A percentile compares a stretch with the other conserved stretches of the same genome.
phyloP scores from a whole-genome alignment of 2,329 filamentous ascomycete genomes.

The Penicillium sp. region DNA sequence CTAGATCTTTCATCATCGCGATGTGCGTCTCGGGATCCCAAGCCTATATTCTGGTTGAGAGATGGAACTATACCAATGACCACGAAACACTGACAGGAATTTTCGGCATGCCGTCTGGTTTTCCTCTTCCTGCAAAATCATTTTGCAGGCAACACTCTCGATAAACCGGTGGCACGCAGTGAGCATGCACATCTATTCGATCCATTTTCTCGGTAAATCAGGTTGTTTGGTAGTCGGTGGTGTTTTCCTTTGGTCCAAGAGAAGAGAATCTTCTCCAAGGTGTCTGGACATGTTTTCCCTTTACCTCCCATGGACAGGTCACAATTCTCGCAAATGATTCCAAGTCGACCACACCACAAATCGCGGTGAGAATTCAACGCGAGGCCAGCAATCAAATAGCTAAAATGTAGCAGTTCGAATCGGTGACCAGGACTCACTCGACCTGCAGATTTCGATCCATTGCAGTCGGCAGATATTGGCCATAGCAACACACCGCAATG shows the following conservation, averaged over 20 bases:
- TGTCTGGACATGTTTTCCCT: neutral
- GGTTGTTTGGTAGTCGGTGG: neutral
- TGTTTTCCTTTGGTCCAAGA: neutral
- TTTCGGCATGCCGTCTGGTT: slow-evolving; percentile 29
- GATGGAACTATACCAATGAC: neutral
- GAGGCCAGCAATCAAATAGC: neutral
- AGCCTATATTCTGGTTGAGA: slow-evolving; percentile 23
- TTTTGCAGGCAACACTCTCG: slow-evolving; percentile 27
- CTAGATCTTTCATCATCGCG: slow-evolving; percentile 53
- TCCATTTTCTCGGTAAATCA: slow-evolving; percentile 12
- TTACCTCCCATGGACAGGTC: neutral
- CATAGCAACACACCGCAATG: neutral
- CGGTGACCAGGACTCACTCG: neutral
- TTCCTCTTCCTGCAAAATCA: slow-evolving; percentile 27
- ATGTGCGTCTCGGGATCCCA: slow-evolving; percentile 56
- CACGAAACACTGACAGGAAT: slow-evolving; percentile 19
- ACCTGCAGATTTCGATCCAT: neutral
- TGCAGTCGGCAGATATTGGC: neutral
- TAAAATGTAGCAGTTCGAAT: neutral
- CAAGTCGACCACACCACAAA: neutral
- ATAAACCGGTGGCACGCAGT: slow-evolving; percentile 25
- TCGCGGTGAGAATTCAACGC: neutral
- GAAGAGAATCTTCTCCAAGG: neutral
- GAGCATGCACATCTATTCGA: slow-evolving; percentile 25
- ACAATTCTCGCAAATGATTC: neutral